phyloP scores from a whole-genome alignment of 2,329 filamentous ascomycete genomes.

The Mariannaea sp. region DNA sequence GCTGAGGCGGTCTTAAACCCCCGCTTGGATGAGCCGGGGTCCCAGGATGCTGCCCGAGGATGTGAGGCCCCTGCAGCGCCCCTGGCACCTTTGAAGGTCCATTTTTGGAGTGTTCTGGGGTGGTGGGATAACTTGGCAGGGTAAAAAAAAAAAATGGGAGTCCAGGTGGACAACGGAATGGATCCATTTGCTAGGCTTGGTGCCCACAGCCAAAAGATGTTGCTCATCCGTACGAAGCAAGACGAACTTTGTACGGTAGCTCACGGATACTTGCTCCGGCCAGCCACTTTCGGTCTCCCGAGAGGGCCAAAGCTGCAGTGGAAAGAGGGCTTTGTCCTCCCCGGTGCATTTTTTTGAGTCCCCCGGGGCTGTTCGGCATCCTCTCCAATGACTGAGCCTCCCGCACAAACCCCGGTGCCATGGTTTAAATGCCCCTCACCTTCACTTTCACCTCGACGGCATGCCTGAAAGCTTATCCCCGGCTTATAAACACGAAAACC shows the following conservation, averaged over 20 bases:
- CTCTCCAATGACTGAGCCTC: constrained; percentile 6
- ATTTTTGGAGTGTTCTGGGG: not conserved
- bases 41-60: not conserved
- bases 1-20: constrained; percentile 32
- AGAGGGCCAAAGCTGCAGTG: not conserved
- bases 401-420: constrained; percentile 4
- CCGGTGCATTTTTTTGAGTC: not conserved
- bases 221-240: too few species aligned
- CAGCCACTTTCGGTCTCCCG: not conserved
- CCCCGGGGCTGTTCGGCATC: constrained; percentile 2
- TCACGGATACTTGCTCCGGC: constrained; percentile 4
- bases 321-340: not conserved
- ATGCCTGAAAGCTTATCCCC: constrained; percentile 17
- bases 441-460: not conserved
- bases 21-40: constrained; percentile 25
- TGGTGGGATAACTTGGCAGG: constrained; percentile 2
- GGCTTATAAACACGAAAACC: constrained; percentile 21
- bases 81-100: not conserved
- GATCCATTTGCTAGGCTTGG: constrained; percentile 5
- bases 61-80: not conserved
- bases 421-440: constrained; percentile 7
- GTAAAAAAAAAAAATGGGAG: constrained; percentile 10
- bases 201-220: not conserved
- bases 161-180: constrained; percentile 17
- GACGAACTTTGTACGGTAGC: too few species aligned